Base-by-base conservation (phyloP, 169 alveolate genomes). In the Neospora caninum region DNA sequence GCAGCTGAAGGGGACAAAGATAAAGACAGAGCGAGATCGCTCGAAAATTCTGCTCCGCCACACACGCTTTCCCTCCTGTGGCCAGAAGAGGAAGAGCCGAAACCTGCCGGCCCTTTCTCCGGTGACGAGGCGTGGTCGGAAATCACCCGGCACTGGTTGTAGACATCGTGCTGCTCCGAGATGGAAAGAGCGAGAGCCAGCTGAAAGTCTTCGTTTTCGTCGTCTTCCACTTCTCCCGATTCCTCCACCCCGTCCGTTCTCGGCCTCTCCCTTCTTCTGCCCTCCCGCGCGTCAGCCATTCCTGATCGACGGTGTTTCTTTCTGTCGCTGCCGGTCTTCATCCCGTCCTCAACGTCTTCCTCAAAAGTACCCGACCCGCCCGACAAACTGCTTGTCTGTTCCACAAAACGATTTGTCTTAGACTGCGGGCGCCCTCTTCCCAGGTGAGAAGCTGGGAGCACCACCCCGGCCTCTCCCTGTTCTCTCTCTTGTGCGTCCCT, bases 101-200 rank as follows among this genome's bases (percentile, higher is more conserved):
- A 49, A 49, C 13, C 58, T 7, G 22, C 58, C 58, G 4, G 22
- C 58, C 58, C 58, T 49, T 7, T 64, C 34, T 64, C 73, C 34
- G 73, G 18, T 18, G 64, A 64, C n/a, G 73, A 22, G 73, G 16
- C 73, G 20, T 6, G 25, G n/a, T 7, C 31, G 73, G n/a, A 64
- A 22, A 22, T 1, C n/a, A 22, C 16, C 20, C 73, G 73, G 31
- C 73, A 64, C 73, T 64, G 34, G 73, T 64, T 7, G 73, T 64
- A 64, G n/a, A 27, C 73, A 27, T 78, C 86, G 45, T 78, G 86
- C 45, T 78, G 86, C 86, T 78, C 49, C 4, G 86, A 78, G 43
- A 78, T n/a, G 45, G 86, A 78, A n/a, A 78, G 86, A 38, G 86
- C 86, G 22, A 78, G 39, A 78, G 86, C 86, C 7, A 78, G 42